Base-by-base conservation (phyloP, 768 basidiomycete species). In the Rhodosporidiobolus odoratus region DNA sequence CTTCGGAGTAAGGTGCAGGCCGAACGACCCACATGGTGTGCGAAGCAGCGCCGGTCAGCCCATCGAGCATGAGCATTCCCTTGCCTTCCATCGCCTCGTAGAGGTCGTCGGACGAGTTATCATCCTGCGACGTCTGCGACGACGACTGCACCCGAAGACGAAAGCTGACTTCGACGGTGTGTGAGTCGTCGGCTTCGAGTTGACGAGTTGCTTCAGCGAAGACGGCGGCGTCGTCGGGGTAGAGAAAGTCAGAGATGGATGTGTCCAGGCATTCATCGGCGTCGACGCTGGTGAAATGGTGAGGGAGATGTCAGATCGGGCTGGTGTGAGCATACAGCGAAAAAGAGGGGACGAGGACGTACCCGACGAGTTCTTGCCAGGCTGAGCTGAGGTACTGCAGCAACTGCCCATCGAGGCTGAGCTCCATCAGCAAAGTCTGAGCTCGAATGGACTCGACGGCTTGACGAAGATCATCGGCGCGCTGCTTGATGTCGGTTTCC, bases 51-150 rank as follows among this genome's bases (percentile, higher is more conserved):
- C 89, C 89, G 63, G 88, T 89, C 78, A 92, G 87, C 40, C 93
- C 87, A 82, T 97, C 94, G 69, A 91, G 85, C 88, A 98, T 94
- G 76, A 98, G 86, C 96, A 99, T 97, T 25, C 96, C 96, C 78
- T 95, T 95, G 38, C 91, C 96, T 77, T 97, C 94, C 88, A 98
- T 92, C 75, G 86, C 86, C 79, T 91, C 89, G 79, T 79, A 82
- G 0, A 79, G 72, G 35, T 78, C 80, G 41, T 80, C 78, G 0
- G 78, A 70, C 15, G 68, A 57, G 10, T 74, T 71, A 23, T 77
- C 74, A 21, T 77, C 77, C 19, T 66, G 68, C 25, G 68, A 70
- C 21, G 66, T 50, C 35, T 71, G 62, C 45, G 72, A 74, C 17
- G 68, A 68, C 1, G 69, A 61, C 5, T 47, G 58, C 50, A 95